phyloP scores from a whole-genome alignment of 495 filamentous ascomycete genomes.

The Daldinia vernicosa region DNA sequence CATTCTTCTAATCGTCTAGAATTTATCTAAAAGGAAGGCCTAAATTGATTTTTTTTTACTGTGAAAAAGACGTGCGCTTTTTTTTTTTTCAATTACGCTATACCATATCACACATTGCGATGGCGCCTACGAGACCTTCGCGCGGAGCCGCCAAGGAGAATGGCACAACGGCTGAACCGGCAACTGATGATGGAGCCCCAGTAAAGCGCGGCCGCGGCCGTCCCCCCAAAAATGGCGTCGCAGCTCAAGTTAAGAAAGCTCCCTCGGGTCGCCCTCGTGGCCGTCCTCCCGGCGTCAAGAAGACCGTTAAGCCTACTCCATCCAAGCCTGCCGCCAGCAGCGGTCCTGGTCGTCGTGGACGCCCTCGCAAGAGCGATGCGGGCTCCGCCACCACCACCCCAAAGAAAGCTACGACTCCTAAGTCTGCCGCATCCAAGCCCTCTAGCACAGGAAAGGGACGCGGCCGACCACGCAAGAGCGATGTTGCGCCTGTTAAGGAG shows the following conservation, averaged over 20 bases:
- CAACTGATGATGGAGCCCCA: slow-evolving; percentile 31
- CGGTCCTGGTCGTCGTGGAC: slow-evolving; percentile 44
- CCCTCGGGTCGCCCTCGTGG: slow-evolving; percentile 57
- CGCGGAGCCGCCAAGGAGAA: slow-evolving; percentile 43
- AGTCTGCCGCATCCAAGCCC: slow-evolving; percentile 27
- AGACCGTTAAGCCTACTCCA: slow-evolving; percentile 44
- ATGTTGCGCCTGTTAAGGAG: slow-evolving; percentile 12
- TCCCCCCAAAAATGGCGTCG: slow-evolving; percentile 50
- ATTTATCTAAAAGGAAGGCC: not conserved
- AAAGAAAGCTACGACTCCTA: slow-evolving; percentile 40
- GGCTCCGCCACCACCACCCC: slow-evolving; percentile 34
- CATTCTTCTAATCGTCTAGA: not conserved
- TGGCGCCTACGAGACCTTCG: slow-evolving; percentile 42
- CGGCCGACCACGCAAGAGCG: slow-evolving; percentile 36
- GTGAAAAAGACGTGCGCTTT: not conserved
- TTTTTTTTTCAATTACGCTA: not conserved
- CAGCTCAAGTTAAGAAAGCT: slow-evolving; percentile 47
- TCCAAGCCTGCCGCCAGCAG: slow-evolving; percentile 28
- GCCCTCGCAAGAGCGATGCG: slow-evolving; percentile 46
- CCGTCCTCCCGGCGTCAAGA: slow-evolving; percentile 57
- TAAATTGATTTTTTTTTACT: not conserved
- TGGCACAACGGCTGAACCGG: slow-evolving; percentile 31
- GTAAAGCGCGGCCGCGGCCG: slow-evolving; percentile 58
- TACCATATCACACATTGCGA: slow-evolving; percentile 11
- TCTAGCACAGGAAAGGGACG: slow-evolving; percentile 36